Conservation (phyloP, 2,329 filamentous ascomycete genomes). For the Sporothrix protearum region DNA sequence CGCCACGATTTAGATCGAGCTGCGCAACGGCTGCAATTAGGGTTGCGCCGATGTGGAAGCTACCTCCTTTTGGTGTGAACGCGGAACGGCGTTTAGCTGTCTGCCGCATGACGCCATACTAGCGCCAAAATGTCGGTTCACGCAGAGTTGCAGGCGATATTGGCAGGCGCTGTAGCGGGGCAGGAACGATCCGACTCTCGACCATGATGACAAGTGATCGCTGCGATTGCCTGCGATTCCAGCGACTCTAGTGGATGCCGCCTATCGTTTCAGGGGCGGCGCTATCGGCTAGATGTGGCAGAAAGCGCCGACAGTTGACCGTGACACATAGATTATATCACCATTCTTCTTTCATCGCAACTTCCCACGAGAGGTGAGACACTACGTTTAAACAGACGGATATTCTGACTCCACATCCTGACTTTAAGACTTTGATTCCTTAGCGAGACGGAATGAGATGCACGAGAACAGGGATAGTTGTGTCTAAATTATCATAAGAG, state of each 20-base stretch:
- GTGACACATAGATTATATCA: not conserved
- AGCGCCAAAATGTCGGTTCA: slow-evolving; percentile 3
- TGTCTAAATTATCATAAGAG: not conserved
- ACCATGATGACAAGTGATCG: not conserved
- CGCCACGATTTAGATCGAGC: not conserved
- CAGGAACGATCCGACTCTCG: not conserved
- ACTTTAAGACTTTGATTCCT: not conserved
- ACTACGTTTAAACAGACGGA: not conserved
- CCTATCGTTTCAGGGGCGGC: not conserved
- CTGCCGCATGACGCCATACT: slow-evolving; percentile 25
- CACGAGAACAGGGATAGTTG: not conserved
- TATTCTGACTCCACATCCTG: too few relatives aligned
- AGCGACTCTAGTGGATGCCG: not conserved
- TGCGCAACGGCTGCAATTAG: not conserved
- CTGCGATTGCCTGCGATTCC: not conserved
- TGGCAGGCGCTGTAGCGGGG: not conserved
- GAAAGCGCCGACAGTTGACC: not conserved
- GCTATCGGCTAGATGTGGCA: slow-evolving; percentile 3
- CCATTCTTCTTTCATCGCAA: too few relatives aligned
- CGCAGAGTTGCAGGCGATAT: not conserved
- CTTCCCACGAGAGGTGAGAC: too few relatives aligned
- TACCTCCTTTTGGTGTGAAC: not conserved
- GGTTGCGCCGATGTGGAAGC: not conserved
- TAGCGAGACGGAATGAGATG: not conserved
- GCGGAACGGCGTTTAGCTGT: not conserved